phyloP scores from a whole-genome alignment of 345 rosid genomes.

The Tarenaya hassleriana region DNA sequence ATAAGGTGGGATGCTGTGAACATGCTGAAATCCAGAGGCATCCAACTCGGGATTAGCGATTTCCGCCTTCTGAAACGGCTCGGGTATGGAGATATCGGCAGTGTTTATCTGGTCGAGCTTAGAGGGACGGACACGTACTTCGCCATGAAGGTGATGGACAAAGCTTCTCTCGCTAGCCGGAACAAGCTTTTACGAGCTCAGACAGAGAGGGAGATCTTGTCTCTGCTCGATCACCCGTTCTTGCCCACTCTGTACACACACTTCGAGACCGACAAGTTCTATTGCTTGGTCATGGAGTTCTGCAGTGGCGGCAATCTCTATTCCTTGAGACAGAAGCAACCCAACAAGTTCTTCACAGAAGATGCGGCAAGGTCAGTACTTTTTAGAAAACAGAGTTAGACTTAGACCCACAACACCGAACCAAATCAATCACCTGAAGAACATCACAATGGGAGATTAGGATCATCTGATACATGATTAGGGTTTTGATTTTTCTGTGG shows the following conservation, averaged over 20 bases:
- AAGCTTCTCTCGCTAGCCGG: constrained; percentile 74
- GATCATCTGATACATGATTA: not conserved
- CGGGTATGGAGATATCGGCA: constrained; percentile 89
- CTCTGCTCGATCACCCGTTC: constrained; percentile 62
- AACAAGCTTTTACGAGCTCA: constrained; percentile 73
- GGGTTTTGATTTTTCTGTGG: not conserved
- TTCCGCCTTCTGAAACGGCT: constrained; percentile 78
- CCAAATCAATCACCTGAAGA: not conserved
- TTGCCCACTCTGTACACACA: constrained; percentile 60
- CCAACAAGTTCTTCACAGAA: constrained; percentile 54
- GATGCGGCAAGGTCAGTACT: constrained; percentile 52
- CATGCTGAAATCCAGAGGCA: constrained; percentile 33
- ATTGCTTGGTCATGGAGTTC: constrained; percentile 73
- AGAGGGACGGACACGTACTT: constrained; percentile 60
- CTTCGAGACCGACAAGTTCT: constrained; percentile 61
- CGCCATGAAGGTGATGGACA: constrained; percentile 81
- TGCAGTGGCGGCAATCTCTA: constrained; percentile 79
- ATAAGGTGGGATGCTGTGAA: constrained; percentile 83
- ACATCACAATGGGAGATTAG: not conserved
- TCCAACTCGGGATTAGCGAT: constrained; percentile 57
- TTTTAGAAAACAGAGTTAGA: too few species aligned
- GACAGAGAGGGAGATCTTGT: constrained; percentile 62
- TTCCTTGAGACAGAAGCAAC: constrained; percentile 73
- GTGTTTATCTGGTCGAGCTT: constrained; percentile 63
- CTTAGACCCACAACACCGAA: not conserved